A percentile compares a stretch with the other conserved stretches of the same genome.
Evolutionary conservation across 345 rosid genomes (phyloP).

Genomic region (Syzygium oleosum): DNA sequence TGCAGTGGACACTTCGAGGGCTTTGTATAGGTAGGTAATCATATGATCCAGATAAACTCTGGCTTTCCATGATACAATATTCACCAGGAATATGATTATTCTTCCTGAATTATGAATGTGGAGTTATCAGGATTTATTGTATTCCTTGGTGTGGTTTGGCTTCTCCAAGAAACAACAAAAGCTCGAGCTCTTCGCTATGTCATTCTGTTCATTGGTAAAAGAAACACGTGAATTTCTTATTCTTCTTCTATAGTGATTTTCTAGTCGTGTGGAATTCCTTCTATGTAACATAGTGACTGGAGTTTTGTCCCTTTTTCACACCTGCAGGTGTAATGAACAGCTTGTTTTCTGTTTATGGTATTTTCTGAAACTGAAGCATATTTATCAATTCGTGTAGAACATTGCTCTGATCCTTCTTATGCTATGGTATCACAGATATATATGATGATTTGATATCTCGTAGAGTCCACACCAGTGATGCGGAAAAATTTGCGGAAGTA

Average conservation of each 20-base stretch:
- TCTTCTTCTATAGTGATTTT: neutral
- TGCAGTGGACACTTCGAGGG: conserved; percentile 73
- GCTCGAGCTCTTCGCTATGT: conserved; percentile 41
- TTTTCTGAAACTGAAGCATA: neutral
- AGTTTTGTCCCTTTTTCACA: neutral
- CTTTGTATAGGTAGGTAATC: conserved; percentile 55
- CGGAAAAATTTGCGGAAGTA: conserved; percentile 68
- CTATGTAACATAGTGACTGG: neutral
- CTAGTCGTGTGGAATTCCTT: neutral
- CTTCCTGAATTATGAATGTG: neutral
- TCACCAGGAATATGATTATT: neutral
- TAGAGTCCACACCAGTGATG: conserved; percentile 59
- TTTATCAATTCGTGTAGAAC: neutral
- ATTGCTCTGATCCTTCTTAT: neutral
- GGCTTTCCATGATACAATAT: neutral
- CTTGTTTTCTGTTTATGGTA: conserved; percentile 70
- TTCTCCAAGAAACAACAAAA: conserved; percentile 53
- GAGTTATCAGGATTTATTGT: conserved; percentile 39
- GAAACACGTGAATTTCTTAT: neutral
- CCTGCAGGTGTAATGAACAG: conserved; percentile 66
- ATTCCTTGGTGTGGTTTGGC: conserved; percentile 53
- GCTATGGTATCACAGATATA: conserved; percentile 31
- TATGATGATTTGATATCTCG: conserved; percentile 72
- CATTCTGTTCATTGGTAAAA: conserved; percentile 54
- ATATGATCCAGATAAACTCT: neutral